Evolutionary conservation across 768 basidiomycete genomes (phyloP).

Genomic region (Erythrobasidium yunnanense): DNA sequence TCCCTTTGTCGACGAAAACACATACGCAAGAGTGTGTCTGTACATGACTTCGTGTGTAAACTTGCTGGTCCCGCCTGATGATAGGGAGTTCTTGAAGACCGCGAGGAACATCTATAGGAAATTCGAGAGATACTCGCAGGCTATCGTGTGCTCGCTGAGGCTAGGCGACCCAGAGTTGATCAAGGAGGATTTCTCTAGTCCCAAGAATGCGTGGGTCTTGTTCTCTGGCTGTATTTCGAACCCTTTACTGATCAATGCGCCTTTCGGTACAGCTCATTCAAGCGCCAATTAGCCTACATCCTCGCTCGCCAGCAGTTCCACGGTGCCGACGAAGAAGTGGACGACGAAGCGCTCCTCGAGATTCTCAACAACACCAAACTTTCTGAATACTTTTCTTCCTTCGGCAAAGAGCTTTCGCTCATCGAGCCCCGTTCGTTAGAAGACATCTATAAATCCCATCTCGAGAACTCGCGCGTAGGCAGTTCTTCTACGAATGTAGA

Average conservation of each 20-base stretch:
- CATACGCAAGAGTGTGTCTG: conserved; percentile 75
- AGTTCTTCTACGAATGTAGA: conserved; percentile 56
- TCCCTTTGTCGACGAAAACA: conserved; percentile 72
- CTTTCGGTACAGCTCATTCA: conserved; percentile 58
- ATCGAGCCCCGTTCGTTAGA: conserved; percentile 80
- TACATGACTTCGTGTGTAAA: conserved; percentile 94
- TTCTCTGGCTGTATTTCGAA: background rate
- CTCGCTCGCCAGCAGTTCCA: conserved; percentile 86
- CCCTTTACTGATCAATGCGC: no score
- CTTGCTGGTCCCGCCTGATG: conserved; percentile 84
- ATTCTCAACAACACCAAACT: conserved; percentile 77
- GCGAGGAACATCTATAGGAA: conserved; percentile 81
- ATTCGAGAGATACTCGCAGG: conserved; percentile 79
- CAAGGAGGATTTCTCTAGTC: conserved; percentile 74
- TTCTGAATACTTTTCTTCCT: conserved; percentile 71
- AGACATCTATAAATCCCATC: conserved; percentile 92
- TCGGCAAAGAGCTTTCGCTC: conserved; percentile 88
- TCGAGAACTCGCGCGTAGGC: conserved; percentile 62
- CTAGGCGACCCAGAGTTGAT: conserved; percentile 70
- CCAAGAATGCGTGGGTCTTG: conserved; percentile 65
- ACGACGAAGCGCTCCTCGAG: conserved; percentile 64
- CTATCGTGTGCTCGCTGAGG: conserved; percentile 71
- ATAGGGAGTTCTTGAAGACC: conserved; percentile 72
- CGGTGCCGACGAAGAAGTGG: conserved; percentile 52
- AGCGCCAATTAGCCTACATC: conserved; percentile 83